These are phyloP conservation scores for Vanrija sp. DNA, from an alignment of 1,284 basidiomycete species.

Conservation along the genomic window DNA sequence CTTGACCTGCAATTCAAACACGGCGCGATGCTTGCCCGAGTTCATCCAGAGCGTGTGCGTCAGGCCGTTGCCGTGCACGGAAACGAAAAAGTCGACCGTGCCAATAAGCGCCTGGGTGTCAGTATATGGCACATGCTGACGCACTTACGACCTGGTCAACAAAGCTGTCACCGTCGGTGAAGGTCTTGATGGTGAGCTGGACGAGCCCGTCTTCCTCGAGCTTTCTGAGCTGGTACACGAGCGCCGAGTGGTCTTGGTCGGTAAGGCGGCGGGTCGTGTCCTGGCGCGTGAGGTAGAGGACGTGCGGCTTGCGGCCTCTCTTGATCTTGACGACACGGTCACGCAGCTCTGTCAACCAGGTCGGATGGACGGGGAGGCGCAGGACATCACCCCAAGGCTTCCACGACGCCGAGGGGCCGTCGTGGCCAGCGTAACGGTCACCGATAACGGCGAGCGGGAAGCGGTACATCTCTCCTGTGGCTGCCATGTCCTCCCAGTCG, in stretches of 20 bases:
- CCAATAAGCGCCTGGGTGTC: neutral
- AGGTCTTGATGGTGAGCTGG: slow-evolving; percentile 4
- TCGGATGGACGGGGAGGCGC: slow-evolving; percentile 21
- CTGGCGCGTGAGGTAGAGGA: slow-evolving; percentile 39
- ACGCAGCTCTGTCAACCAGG: slow-evolving; percentile 27
- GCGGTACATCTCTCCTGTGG: slow-evolving; percentile 15
- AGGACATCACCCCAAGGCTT: slow-evolving; percentile 36
- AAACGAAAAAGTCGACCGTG: slow-evolving; percentile 60
- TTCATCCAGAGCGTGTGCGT: slow-evolving; percentile 75
- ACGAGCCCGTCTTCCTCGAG: slow-evolving; percentile 7
- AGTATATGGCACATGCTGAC: neutral
- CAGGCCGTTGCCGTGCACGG: slow-evolving; percentile 72
- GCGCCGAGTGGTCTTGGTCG: slow-evolving; percentile 23
- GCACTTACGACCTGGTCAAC: slow-evolving; percentile 13
- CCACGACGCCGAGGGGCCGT: slow-evolving; percentile 17
- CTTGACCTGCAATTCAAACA: slow-evolving; percentile 38
- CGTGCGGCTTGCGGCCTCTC: slow-evolving; percentile 10
- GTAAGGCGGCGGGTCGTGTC: slow-evolving; percentile 57
- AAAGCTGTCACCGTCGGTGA: slow-evolving; percentile 4
- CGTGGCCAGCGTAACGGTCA: slow-evolving; percentile 24
- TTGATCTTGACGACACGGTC: slow-evolving; percentile 21
- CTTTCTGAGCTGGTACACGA: slow-evolving; percentile 48
- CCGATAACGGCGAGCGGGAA: slow-evolving; percentile 19
- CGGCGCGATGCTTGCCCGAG: slow-evolving; percentile 60
- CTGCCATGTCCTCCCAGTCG: slow-evolving; percentile 20